Evolutionary conservation across 139 green algal genomes (phyloP).

Genomic region (Tetradesmus obliquus): DNA sequence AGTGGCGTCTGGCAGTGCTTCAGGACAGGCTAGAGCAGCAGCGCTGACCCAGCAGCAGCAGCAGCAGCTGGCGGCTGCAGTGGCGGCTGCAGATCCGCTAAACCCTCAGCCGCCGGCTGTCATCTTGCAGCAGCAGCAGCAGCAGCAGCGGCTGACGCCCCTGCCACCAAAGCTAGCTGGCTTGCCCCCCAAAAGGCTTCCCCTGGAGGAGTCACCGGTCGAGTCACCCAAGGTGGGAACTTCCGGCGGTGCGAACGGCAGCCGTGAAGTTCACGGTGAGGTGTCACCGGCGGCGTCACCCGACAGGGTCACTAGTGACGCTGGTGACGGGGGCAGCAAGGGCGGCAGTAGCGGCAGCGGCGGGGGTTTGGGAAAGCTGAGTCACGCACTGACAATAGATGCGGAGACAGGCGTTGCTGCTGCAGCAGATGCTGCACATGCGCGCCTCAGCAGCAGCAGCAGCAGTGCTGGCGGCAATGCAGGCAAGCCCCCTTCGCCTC

Average conservation of each 20-base stretch:
- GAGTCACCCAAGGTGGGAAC: background rate
- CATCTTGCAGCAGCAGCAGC: background rate
- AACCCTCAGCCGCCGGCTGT: background rate
- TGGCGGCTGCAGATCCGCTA: constrained; percentile 20
- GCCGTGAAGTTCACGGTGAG: background rate
- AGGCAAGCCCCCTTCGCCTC: background rate
- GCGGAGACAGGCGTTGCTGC: no score
- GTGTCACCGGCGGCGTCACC: background rate
- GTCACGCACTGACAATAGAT: background rate
- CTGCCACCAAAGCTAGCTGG: constrained; percentile 16
- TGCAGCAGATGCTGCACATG: background rate
- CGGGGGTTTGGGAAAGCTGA: background rate
- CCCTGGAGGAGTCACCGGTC: background rate
- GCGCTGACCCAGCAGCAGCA: constrained; percentile 1
- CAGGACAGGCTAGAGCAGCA: background rate
- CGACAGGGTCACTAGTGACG: background rate
- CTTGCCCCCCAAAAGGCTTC: background rate
- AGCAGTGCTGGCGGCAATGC: background rate
- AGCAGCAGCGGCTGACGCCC: constrained; percentile 12
- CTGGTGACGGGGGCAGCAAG: background rate
- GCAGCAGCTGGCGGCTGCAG: constrained; percentile 12
- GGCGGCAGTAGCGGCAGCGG: background rate
- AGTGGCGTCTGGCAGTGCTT: background rate
- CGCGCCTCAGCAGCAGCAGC: background rate
- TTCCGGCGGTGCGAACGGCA: background rate